A percentile compares a stretch with the other conserved stretches of the same genome.
Conservation (phyloP, 192 early-diverging fungal genomes). For the Lunasporangiospora selenospora region DNA sequence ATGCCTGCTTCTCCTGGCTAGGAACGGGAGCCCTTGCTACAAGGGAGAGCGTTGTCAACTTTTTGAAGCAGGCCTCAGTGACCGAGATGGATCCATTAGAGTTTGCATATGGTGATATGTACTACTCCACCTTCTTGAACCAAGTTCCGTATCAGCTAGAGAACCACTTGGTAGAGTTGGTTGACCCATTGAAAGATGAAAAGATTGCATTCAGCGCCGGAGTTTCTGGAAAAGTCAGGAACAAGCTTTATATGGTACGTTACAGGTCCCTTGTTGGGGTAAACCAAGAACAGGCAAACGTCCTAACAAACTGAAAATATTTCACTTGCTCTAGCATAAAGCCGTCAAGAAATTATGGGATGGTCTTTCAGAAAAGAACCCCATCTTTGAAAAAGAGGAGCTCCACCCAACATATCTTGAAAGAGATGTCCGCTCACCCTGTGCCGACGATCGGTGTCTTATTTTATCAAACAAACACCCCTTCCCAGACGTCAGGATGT, state of each 20-base stretch:
- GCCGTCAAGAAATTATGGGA: slow-evolving; percentile 50
- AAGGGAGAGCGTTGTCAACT: slow-evolving; percentile 53
- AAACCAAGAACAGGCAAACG: no score
- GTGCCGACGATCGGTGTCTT: slow-evolving; percentile 60
- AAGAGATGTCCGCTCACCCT: slow-evolving; percentile 54
- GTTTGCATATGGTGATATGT: slow-evolving; percentile 61
- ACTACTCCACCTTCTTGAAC: slow-evolving; percentile 62
- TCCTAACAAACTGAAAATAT: no score
- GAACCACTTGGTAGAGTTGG: slow-evolving; percentile 51
- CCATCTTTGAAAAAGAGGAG: slow-evolving; percentile 45
- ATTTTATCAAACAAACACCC: slow-evolving; percentile 59
- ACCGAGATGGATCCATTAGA: slow-evolving; percentile 56
- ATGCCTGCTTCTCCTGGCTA: slow-evolving; percentile 59
- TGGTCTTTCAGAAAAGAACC: slow-evolving; percentile 26
- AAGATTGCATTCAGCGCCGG: slow-evolving; percentile 49
- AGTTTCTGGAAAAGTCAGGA: slow-evolving; percentile 50
- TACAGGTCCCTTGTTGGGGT: no score
- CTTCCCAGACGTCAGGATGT: slow-evolving; percentile 54
- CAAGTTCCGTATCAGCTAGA: slow-evolving; percentile 61
- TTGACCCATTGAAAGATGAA: slow-evolving; percentile 43
- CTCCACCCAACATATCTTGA: slow-evolving; percentile 47
- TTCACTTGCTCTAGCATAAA: slow-evolving; percentile 40
- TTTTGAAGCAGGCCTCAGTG: slow-evolving; percentile 52
- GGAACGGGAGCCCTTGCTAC: slow-evolving; percentile 59
- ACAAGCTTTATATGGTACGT: slow-evolving; percentile 58